phyloP scores from a whole-genome alignment of 371 early-diverging fungal species.

The Lichtheimia corymbifera region DNA sequence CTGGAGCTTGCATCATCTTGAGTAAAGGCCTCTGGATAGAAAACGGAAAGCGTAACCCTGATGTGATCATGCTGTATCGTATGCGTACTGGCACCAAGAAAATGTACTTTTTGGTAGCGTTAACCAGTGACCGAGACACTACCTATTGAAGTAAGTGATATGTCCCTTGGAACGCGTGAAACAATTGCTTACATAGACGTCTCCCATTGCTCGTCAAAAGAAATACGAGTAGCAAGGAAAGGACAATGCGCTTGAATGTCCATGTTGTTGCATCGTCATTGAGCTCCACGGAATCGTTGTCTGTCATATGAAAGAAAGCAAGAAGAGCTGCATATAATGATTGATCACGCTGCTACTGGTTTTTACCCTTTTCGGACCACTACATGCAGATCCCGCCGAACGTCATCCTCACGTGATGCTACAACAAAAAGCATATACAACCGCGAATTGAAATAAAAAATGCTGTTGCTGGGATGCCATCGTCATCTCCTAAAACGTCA shows the following conservation, averaged over 20 bases:
- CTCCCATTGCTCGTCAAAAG: conserved; percentile 21
- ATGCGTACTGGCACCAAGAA: not conserved
- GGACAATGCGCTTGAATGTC: not conserved
- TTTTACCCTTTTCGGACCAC: no score
- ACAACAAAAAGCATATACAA: no score
- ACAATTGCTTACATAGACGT: conserved; percentile 12
- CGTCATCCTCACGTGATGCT: no score
- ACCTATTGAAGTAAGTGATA: not conserved
- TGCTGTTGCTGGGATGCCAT: no score
- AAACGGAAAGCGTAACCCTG: conserved; percentile 6
- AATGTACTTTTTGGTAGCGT: not conserved
- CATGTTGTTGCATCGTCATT: no score
- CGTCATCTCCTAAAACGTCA: no score
- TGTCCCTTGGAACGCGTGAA: not conserved
- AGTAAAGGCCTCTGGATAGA: not conserved
- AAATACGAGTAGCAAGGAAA: conserved; percentile 11
- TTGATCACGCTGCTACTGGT: no score
- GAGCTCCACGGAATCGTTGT: no score
- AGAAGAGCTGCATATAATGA: no score
- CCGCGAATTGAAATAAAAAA: no score
- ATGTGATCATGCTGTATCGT: conserved; percentile 8
- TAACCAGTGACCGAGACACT: not conserved
- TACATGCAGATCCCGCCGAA: no score
- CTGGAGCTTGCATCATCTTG: not conserved
- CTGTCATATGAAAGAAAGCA: no score